Conservation (phyloP, 129 eudicot species). For the Pseudognaphalium luteoalbum region DNA sequence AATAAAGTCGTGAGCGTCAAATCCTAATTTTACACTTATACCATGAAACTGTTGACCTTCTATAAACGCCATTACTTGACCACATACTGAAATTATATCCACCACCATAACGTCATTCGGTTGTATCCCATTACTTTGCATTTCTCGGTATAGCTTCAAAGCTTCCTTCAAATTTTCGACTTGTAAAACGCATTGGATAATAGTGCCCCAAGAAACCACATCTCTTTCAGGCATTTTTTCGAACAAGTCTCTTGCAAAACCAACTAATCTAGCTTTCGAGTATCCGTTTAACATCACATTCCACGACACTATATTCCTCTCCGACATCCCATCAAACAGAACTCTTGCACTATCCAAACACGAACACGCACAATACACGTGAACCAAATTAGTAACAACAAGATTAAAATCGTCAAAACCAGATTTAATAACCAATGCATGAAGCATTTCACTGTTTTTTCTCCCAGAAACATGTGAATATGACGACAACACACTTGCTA, state of each 20-base stretch:
- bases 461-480: constrained; percentile 46
- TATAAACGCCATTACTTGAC: constrained; percentile 41
- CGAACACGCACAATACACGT: constrained; percentile 55
- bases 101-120: constrained; percentile 89
- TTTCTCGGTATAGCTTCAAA: constrained; percentile 52
- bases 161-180: constrained; percentile 54
- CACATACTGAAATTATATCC: constrained; percentile 65
- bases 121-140: constrained; percentile 50
- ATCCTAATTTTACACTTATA: constrained; percentile 54
- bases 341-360: constrained; percentile 53
- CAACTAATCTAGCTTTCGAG: constrained; percentile 54
- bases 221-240: constrained; percentile 62
- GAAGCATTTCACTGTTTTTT: constrained; percentile 44
- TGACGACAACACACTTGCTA: constrained; percentile 66
- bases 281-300: constrained; percentile 95
- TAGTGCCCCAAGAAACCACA: constrained; percentile 89
- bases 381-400: constrained; percentile 75
- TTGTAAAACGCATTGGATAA: constrained; percentile 62
- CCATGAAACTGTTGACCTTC: constrained; percentile 76
- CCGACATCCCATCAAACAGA: constrained; percentile 67
- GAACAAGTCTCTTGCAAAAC: constrained; percentile 57
- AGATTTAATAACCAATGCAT: constrained; percentile 57
- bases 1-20: constrained; percentile 54
- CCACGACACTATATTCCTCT: constrained; percentile 72
- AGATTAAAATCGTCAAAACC: constrained; percentile 59